These are phyloP conservation scores for Aspergillus nomiae DNA, from an alignment of 2,329 filamentous ascomycete genomes.

Conservation along the genomic window DNA sequence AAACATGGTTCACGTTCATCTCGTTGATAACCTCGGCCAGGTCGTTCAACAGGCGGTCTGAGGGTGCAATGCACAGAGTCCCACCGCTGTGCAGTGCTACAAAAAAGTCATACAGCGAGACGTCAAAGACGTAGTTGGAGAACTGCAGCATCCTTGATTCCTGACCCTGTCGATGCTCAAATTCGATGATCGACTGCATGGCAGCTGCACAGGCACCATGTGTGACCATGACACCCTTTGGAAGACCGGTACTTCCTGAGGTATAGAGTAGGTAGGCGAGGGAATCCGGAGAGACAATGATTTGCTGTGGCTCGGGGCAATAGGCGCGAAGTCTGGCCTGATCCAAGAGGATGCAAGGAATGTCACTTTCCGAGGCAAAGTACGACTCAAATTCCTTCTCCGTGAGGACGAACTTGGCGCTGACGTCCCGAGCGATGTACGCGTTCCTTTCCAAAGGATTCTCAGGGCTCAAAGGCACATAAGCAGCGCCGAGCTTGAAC, in stretches of 20 bases:
- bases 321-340: neutral
- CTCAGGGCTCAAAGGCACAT: constrained; percentile 8
- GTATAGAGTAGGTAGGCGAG: neutral
- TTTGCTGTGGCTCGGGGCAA: neutral
- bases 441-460: constrained; percentile 9
- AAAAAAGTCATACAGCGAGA: constrained; percentile 14
- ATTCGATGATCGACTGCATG: neutral
- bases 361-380: neutral
- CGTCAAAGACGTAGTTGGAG: constrained; percentile 19
- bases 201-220: neutral
- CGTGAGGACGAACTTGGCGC: constrained; percentile 4
- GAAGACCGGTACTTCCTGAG: neutral
- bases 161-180: neutral
- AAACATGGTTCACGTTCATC: constrained; percentile 5
- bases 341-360: neutral
- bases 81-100: constrained; percentile 4
- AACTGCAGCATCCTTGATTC: constrained; percentile 15
- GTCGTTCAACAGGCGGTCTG: constrained; percentile 7
- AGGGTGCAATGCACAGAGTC: constrained; percentile 4
- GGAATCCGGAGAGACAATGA: neutral
- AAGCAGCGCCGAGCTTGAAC: constrained; percentile 1
- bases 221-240: neutral
- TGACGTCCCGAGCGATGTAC: constrained; percentile 2
- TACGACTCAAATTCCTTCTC: neutral
- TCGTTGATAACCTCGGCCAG: constrained; percentile 10